These are phyloP conservation scores for Gentiana dahurica DNA, from an alignment of 257 asterid species.

Conservation along the genomic window DNA sequence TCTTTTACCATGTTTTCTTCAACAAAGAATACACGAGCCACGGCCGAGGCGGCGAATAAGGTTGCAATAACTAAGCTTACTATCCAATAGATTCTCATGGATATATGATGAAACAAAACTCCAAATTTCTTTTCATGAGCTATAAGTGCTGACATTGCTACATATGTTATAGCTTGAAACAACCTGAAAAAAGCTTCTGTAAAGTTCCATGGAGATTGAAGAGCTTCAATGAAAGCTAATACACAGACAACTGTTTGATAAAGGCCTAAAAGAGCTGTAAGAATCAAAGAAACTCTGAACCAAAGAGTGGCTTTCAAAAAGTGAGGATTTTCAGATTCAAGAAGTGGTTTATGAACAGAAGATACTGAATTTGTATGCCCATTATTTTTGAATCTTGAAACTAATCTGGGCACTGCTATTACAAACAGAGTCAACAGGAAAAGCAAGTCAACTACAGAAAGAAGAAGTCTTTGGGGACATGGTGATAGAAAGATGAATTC, in stretches of 20 bases:
- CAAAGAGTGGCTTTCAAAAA: slow-evolving; percentile 23
- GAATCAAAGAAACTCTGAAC: slow-evolving; percentile 24
- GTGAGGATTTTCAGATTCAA: slow-evolving; percentile 19
- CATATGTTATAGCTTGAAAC: slow-evolving; percentile 29
- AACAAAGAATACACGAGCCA: slow-evolving; percentile 22
- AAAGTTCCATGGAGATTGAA: slow-evolving; percentile 23
- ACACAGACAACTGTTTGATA: slow-evolving; percentile 19
- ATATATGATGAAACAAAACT: slow-evolving; percentile 28
- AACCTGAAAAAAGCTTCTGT: slow-evolving; percentile 26
- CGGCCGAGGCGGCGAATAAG: slow-evolving; percentile 19
- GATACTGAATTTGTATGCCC: slow-evolving; percentile 3
- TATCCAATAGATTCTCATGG: slow-evolving; percentile 20
- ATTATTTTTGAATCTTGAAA: slow-evolving; percentile 13
- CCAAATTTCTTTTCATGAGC: slow-evolving; percentile 37
- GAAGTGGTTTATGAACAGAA: slow-evolving; percentile 27
- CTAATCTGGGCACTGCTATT: slow-evolving; percentile 19
- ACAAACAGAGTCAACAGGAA: slow-evolving; percentile 23
- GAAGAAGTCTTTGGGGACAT: slow-evolving; percentile 40
- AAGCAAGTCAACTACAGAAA: slow-evolving; percentile 26
- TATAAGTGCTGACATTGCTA: slow-evolving; percentile 24
- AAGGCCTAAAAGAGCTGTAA: slow-evolving; percentile 32
- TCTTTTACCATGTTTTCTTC: slow-evolving; percentile 7
- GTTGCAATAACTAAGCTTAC: slow-evolving; percentile 10
- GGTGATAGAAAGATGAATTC: slow-evolving; percentile 43
- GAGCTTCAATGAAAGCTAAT: slow-evolving; percentile 23